Evolutionary conservation across 2,329 filamentous ascomycete genomes (phyloP), one percentile per base, ranked within the genome.

Genomic region (Alternaria ethzedia): DNA sequence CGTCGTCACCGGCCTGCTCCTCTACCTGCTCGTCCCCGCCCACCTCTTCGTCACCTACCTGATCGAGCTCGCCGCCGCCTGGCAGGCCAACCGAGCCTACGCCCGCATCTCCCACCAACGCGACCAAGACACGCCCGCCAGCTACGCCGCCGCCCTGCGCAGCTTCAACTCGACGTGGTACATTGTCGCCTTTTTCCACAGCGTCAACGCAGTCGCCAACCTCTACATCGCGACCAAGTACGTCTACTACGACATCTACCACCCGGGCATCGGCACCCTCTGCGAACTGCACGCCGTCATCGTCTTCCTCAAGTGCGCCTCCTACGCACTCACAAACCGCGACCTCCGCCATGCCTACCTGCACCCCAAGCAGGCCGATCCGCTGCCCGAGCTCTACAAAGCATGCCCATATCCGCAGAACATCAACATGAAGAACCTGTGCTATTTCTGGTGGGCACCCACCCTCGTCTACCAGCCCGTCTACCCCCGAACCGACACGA

Each of bases 381-480:
- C 88, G 23, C 83, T 97, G 5, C 96, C 96, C 1, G 89, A 92
- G 41, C 85, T 98, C 23, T 99, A 98, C 82, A 84, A 86, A 12
- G 78, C 88, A 57, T 97, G 94, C 73, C 92, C 95, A 0, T 99
- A 99, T 78, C 96, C 96, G 0, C 82, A 88, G 51, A 99, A 98
- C 79, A 92, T 99, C 79, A 97, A 94, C 4, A 86, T 97, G 70
- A 82, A 86, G 54, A 99, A 98, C 77, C 84, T 99, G 25, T 88
- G 88, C 61, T 99, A 98, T 82, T 99, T 99, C 80, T 98, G 96
- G 95, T 95, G 94, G 90, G 96, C 95, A 0, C 96, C 96, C 0
- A 99, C 96, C 0, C 86, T 99, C 56, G 91, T 98, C 47, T 99
- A 99, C 79, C 96, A 99, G 82, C 96, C 96, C 1, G 93, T 96